Evolutionary conservation across 2,329 filamentous ascomycete genomes (phyloP).

Genomic region (Colletotrichum sp.): DNA sequence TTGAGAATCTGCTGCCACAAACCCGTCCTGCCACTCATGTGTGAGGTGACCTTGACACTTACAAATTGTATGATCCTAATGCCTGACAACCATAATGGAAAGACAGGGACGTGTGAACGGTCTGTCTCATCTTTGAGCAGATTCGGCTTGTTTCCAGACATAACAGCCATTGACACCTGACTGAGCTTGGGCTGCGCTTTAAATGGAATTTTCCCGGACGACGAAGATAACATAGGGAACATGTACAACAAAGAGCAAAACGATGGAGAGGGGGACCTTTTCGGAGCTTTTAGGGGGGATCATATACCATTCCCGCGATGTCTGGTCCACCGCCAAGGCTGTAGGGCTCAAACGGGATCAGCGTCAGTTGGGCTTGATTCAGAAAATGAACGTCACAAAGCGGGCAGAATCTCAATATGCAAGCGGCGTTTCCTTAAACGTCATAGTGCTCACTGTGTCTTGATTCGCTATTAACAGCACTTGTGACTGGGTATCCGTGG

Average conservation of each 20-base stretch:
- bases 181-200: neutral
- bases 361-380: neutral
- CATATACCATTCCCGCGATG: neutral
- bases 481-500: neutral
- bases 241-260: neutral
- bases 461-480: neutral
- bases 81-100: neutral
- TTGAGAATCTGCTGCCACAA: no score
- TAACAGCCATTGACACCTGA: neutral
- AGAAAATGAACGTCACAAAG: neutral
- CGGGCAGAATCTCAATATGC: neutral
- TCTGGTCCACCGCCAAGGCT: neutral
- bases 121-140: neutral
- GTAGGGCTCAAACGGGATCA: neutral
- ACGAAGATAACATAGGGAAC: neutral
- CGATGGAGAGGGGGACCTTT: accelerated
- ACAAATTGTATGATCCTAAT: neutral
- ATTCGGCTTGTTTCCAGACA: neutral
- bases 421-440: neutral
- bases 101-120: neutral
- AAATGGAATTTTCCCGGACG: neutral
- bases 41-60: neutral
- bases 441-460: neutral
- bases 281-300: neutral
- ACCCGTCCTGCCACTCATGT: neutral